Evolutionary conservation across 2,329 filamentous ascomycete genomes (phyloP).

Genomic region (Magnaporthales sp.): DNA sequence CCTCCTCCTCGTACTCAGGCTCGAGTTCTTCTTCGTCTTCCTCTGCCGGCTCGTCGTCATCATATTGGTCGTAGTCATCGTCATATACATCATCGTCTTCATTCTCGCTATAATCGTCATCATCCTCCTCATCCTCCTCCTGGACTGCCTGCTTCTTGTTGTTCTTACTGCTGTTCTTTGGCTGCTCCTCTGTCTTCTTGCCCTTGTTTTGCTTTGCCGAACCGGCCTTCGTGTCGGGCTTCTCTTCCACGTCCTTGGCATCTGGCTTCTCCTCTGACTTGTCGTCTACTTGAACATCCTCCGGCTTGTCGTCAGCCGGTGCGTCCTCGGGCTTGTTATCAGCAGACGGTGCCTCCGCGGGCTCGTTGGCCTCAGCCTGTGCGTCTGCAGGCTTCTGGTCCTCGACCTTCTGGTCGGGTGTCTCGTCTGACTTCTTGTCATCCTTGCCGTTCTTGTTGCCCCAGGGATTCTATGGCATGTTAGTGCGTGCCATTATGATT

Average conservation of each 20-base stretch:
- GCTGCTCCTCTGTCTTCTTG: background rate
- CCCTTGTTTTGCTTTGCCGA: constrained; percentile 12
- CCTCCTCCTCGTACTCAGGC: constrained; percentile 16
- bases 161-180: constrained; percentile 12
- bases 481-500: background rate
- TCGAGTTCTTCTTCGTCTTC: constrained; percentile 10
- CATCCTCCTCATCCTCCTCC: constrained; percentile 7
- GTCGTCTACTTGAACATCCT: background rate
- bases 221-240: constrained; percentile 7
- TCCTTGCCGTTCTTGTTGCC: background rate
- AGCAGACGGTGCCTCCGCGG: constrained; percentile 1
- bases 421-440: background rate
- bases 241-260: constrained; percentile 9
- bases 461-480: background rate
- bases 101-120: constrained; percentile 9
- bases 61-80: constrained; percentile 13
- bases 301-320: constrained; percentile 9
- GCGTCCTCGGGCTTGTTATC: background rate
- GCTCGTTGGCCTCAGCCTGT: constrained; percentile 5
- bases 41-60: constrained; percentile 7
- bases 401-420: constrained; percentile 7
- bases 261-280: constrained; percentile 4
- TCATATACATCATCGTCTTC: constrained; percentile 16
- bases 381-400: constrained; percentile 10
- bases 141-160: constrained; percentile 15